Evolutionary conservation across 768 basidiomycete species (phyloP), one percentile per base, ranked within the genome.

Genomic region (Amanita brunnescens): DNA sequence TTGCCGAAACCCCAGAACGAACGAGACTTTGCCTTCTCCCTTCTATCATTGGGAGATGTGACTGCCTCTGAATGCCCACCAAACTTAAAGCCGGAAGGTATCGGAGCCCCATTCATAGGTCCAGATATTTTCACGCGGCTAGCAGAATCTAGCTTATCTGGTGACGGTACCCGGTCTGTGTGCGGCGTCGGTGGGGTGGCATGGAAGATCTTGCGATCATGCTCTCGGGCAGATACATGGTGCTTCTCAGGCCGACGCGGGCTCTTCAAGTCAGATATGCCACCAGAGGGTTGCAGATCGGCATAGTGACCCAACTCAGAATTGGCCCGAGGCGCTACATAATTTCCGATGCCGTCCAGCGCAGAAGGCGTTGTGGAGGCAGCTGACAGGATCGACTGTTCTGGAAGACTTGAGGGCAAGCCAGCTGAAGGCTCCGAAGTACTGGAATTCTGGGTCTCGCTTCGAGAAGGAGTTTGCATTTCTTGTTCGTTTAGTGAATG

Each of bases 1-100:
- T 80, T 78, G 23, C 89, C 87, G 63, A 95, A 96, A 61, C 83
- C 84, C 91, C 93, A 96, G 72, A 98, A 96, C 6, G 83, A 83
- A 43, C 90, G 80, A 53, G 90, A 92, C 70, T 94, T 94, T 18
- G 88, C 86, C 70, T 94, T 97, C 62, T 91, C 87, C 52, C 91
- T 78, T 64, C 94, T 77, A 54, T 94, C 91, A 53, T 62, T 81
- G 43, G 65, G 59, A 34, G 64, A 59, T 18, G 64, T 52, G 41
- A 70, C 62, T 33, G 70, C 58, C 35, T 76, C 73, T 16, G 69
- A 2, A 67, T 91, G 92, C 42, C 78, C 72, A 9, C 87, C 91
- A 61, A 94, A 97, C 67, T 93, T 94, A 75, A 85, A 91, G 0
- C 91, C 91, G 30, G 80, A 78, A 3, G 92, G 92, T 33, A 95